A percentile compares a stretch with the other conserved stretches of the same genome.
Conservation (phyloP, 129 eudicot species). For the Oenanthe sinensis region DNA sequence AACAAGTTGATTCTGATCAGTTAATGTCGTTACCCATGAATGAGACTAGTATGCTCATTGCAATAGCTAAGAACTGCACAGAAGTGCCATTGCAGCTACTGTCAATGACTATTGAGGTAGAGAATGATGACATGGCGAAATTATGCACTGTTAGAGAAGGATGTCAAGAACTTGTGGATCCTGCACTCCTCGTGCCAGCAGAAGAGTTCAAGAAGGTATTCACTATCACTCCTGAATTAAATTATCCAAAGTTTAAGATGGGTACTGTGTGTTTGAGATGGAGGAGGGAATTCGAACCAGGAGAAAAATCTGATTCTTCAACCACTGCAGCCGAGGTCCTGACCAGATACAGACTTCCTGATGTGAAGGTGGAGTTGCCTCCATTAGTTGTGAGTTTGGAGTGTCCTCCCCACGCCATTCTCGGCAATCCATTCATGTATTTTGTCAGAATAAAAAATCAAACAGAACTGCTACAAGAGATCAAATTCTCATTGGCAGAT, state of each 20-base stretch:
- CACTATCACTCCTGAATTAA: slow-evolving; percentile 43
- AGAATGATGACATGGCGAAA: slow-evolving; percentile 20
- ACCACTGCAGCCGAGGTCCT: slow-evolving; percentile 38
- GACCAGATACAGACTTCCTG: slow-evolving; percentile 71
- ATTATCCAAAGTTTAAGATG: slow-evolving; percentile 31
- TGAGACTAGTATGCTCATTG: slow-evolving; percentile 64
- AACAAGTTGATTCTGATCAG: slow-evolving; percentile 43
- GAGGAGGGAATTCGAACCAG: slow-evolving; percentile 40
- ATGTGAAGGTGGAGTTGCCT: slow-evolving; percentile 62
- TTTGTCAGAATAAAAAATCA: slow-evolving; percentile 60
- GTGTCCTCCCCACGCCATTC: slow-evolving; percentile 83
- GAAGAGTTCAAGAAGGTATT: slow-evolving; percentile 85
- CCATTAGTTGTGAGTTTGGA: slow-evolving; percentile 57
- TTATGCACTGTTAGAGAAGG: slow-evolving; percentile 37
- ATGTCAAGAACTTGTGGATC: slow-evolving; percentile 20
- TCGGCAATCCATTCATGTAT: slow-evolving; percentile 68
- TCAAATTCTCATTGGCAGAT: slow-evolving; percentile 66
- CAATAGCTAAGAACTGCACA: slow-evolving; percentile 68
- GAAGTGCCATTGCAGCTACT: slow-evolving; percentile 73
- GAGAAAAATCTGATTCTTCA: slow-evolving; percentile 11
- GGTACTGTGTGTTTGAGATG: slow-evolving; percentile 74
- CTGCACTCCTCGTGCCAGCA: slow-evolving; percentile 60
- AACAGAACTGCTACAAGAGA: slow-evolving; percentile 72
- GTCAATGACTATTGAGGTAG: slow-evolving; percentile 54
- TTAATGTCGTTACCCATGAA: slow-evolving; percentile 53